A percentile compares a stretch with the other conserved stretches of the same genome.
Conservation (phyloP, 176 grass and related monocot species). For the Cenchrus fungigraminus region DNA sequence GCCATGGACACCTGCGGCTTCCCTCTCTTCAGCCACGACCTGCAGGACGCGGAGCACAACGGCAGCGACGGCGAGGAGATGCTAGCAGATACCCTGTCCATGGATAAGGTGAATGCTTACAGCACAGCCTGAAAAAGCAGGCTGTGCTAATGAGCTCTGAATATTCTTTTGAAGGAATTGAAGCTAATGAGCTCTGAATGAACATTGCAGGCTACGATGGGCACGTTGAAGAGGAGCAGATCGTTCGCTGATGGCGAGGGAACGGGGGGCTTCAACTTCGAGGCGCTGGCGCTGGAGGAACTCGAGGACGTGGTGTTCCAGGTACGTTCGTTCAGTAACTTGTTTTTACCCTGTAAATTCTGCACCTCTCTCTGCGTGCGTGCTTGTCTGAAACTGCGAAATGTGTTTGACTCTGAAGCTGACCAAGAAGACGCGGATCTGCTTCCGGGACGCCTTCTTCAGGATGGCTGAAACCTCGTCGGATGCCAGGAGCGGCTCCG, state of each 20-base stretch:
- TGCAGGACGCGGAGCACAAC: constrained; percentile 14
- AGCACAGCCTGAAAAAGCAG: neutral
- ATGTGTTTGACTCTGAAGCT: constrained; percentile 47
- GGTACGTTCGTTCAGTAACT: constrained; percentile 40
- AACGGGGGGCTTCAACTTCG: constrained; percentile 30
- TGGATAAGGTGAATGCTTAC: constrained; percentile 27
- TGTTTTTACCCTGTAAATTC: neutral
- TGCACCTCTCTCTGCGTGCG: neutral
- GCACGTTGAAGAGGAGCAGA: constrained; percentile 16
- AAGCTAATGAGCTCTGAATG: neutral
- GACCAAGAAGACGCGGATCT: constrained; percentile 63
- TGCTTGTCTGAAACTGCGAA: neutral
- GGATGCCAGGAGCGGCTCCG: neutral
- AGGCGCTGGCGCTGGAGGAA: constrained; percentile 60
- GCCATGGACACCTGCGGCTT: constrained; percentile 59
- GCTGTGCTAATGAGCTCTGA: neutral
- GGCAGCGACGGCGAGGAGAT: neutral
- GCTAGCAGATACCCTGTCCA: neutral
- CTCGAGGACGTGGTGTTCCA: constrained; percentile 59
- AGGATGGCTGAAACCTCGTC: constrained; percentile 67
- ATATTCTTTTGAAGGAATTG: too few relatives aligned
- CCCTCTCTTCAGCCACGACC: constrained; percentile 58
- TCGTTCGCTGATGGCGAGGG: constrained; percentile 13
- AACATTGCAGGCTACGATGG: constrained; percentile 37
- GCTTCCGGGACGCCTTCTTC: constrained; percentile 83